Base-by-base conservation (phyloP, 1,284 basidiomycete species). In the Erythrobasidium hasegawianum region DNA sequence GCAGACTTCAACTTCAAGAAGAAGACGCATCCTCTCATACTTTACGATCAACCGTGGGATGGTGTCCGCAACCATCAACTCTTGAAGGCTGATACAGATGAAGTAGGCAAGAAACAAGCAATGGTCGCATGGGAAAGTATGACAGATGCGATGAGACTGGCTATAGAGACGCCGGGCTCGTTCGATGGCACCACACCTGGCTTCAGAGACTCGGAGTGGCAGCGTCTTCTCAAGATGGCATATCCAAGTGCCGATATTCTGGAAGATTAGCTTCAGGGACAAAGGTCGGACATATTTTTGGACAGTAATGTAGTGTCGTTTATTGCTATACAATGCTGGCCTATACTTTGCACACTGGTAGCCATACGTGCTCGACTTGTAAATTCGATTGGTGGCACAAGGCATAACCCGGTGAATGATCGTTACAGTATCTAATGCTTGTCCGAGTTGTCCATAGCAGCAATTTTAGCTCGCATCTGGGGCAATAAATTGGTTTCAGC, bases 401-500 rank as follows among this genome's bases (percentile, higher is more conserved):
- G n/a, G n/a, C n/a, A n/a, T n/a, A n/a, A n/a, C n/a, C n/a, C n/a
- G n/a, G n/a, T n/a, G n/a, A n/a, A n/a, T n/a, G n/a, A n/a, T n/a
- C n/a, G n/a, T 33, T 33, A 4, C 33, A 33, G 33, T 47, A 13
- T 9, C 38, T 41, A 65, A 53, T 65, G 62, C 56, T 65, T 65
- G 29, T 65, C 62, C 27, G 29, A 33, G 45, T 65, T 65, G 14
- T 57, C 45, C 62, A 58, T 65, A 16, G 62, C 55, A 3, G 43
- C 62, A n/a, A 65, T 53, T 29, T 65, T 65, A 2, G 54, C 62
- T 24, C 62, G 41, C 62, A 65, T 65, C 62, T 65, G 38, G 13
- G 18, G 7, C 27, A 40, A 38, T 26, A 20, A 29, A 33, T 55
- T 14, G n/a, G n/a, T 29, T 13, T 55, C 27, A 55, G 53, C 27